Conservation (phyloP, 495 filamentous ascomycete genomes). For the Daldinia loculata region DNA sequence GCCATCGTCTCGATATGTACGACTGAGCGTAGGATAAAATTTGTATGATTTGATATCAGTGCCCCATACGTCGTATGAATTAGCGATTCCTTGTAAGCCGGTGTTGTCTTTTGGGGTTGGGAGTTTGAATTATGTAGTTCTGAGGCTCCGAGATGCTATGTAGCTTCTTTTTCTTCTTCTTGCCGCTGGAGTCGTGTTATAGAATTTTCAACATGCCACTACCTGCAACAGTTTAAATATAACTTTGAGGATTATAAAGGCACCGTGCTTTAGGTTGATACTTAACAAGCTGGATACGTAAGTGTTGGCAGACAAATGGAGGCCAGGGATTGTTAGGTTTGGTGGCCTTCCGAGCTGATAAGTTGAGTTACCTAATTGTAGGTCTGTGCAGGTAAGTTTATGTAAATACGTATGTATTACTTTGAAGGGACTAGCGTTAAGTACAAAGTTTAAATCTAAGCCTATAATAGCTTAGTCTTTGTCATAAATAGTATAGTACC, state of each 20-base stretch:
- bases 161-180: background rate
- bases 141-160: background rate
- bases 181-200: background rate
- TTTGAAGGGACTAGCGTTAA: background rate
- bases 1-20: conserved; percentile 44
- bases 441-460: background rate
- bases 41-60: background rate
- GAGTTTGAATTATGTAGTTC: background rate
- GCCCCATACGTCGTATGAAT: conserved; percentile 21
- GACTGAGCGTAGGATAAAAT: conserved; percentile 1
- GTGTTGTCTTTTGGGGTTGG: background rate
- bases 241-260: conserved; percentile 3
- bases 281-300: background rate
- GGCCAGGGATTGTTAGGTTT: background rate
- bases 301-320: conserved; percentile 19
- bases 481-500: background rate
- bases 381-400: background rate
- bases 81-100: background rate
- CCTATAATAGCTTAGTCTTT: background rate
- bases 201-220: background rate
- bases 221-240: background rate
- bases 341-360: conserved; percentile 21
- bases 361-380: conserved; percentile 10
- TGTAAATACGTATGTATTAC: background rate
- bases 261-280: conserved; percentile 28